These are phyloP conservation scores for Podospora conica DNA, from an alignment of 495 filamentous ascomycete genomes.

Conservation along the genomic window DNA sequence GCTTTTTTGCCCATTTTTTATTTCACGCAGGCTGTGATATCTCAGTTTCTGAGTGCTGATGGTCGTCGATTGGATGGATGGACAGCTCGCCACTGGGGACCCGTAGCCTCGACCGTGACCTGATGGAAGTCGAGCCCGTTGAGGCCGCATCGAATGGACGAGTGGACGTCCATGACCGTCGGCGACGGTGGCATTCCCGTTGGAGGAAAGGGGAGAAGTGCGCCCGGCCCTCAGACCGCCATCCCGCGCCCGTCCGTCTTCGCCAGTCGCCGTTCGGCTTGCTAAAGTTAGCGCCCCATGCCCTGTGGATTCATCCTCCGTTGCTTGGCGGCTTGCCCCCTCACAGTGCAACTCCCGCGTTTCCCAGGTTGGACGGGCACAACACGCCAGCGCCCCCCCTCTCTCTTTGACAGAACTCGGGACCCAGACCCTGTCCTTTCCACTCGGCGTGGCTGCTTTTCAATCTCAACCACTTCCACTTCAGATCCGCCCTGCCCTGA, in stretches of 20 bases:
- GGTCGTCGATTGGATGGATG: neutral
- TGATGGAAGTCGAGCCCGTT: neutral
- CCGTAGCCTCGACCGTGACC: neutral
- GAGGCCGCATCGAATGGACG: neutral
- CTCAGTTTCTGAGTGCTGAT: neutral
- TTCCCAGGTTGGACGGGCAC: neutral
- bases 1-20: neutral
- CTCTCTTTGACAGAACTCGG: neutral
- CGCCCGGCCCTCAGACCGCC: constrained; percentile 4
- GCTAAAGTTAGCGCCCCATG: constrained; percentile 4
- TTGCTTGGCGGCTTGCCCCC: neutral
- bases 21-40: neutral
- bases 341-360: constrained; percentile 8
- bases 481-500: neutral
- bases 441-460: constrained; percentile 9
- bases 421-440: constrained; percentile 10
- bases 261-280: constrained; percentile 6
- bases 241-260: constrained; percentile 1
- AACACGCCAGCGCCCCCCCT: neutral
- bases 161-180: neutral
- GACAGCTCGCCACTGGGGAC: neutral
- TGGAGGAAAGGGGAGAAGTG: neutral
- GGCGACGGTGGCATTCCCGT: neutral
- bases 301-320: neutral
- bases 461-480: constrained; percentile 16